phyloP scores from a whole-genome alignment of 169 alveolate species.

The Plasmodium gaboni region DNA sequence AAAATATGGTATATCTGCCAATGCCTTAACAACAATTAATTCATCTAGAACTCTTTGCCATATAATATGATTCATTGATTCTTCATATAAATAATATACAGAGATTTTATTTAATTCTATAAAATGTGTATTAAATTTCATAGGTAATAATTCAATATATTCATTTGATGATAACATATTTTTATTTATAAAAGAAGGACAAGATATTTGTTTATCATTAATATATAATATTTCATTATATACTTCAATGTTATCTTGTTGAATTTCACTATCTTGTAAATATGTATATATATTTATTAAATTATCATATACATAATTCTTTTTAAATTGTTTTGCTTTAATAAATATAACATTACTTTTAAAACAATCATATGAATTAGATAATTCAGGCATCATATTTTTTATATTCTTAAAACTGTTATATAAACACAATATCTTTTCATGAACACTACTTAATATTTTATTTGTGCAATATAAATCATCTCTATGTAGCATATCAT shows the following conservation, averaged over 20 bases:
- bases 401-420: conserved; percentile 58
- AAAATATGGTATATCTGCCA: conserved; percentile 82
- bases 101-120: conserved; percentile 58
- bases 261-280: conserved; percentile 66
- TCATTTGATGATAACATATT: conserved; percentile 24
- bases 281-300: conserved; percentile 61
- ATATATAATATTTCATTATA: conserved; percentile 26
- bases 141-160: conserved; percentile 47
- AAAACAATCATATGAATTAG: conserved; percentile 70
- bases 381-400: conserved; percentile 27
- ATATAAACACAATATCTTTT: conserved; percentile 23
- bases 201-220: conserved; percentile 31
- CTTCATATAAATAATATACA: conserved; percentile 60
- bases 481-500: conserved; percentile 25
- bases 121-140: conserved; percentile 68
- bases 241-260: conserved; percentile 69
- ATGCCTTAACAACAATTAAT: conserved; percentile 82
- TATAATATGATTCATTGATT: conserved; percentile 66
- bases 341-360: conserved; percentile 51
- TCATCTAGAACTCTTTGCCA: conserved; percentile 82
- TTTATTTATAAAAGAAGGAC: conserved; percentile 48
- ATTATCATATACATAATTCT: conserved; percentile 71
- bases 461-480: conserved; percentile 53
- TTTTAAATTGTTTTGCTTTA: conserved; percentile 53
- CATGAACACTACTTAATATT: conserved; percentile 58